Conservation (phyloP, 345 rosid genomes). For the Atalantia buxifolia region DNA sequence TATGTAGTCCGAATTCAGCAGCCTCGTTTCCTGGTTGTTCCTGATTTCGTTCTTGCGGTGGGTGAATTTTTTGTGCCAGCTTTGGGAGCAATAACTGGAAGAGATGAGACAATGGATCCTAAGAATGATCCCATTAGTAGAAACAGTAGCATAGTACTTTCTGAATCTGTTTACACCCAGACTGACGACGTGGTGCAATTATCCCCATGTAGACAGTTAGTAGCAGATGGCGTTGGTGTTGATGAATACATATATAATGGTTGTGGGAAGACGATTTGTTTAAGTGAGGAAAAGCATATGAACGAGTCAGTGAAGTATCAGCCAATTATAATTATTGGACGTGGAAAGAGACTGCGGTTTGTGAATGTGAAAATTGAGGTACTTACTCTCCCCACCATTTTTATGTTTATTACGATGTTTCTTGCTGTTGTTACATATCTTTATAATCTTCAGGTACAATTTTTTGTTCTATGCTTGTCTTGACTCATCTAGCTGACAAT, state of each 20-base stretch:
- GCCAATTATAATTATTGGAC: constrained; percentile 84
- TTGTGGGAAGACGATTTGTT: constrained; percentile 67
- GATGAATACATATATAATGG: constrained; percentile 90
- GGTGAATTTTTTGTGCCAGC: constrained; percentile 97
- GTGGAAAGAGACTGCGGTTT: constrained; percentile 90
- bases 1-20: constrained; percentile 87
- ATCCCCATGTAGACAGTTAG: constrained; percentile 74
- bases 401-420: constrained; percentile 6
- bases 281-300: constrained; percentile 52
- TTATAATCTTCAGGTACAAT: not conserved
- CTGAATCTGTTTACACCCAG: constrained; percentile 66
- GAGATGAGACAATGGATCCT: constrained; percentile 90
- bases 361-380: constrained; percentile 91
- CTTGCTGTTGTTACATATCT: not conserved
- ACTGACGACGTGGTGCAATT: constrained; percentile 75
- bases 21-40: constrained; percentile 92
- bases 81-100: constrained; percentile 82
- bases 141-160: constrained; percentile 65
- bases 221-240: constrained; percentile 77
- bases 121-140: constrained; percentile 83
- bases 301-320: constrained; percentile 46
- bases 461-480: not conserved
- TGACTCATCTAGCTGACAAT: not conserved
- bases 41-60: constrained; percentile 92
- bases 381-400: constrained; percentile 16